A percentile compares a stretch with the other conserved stretches of the same genome.
Evolutionary conservation across 257 asterid species (phyloP).

Genomic region (Penstemon newberryi): DNA sequence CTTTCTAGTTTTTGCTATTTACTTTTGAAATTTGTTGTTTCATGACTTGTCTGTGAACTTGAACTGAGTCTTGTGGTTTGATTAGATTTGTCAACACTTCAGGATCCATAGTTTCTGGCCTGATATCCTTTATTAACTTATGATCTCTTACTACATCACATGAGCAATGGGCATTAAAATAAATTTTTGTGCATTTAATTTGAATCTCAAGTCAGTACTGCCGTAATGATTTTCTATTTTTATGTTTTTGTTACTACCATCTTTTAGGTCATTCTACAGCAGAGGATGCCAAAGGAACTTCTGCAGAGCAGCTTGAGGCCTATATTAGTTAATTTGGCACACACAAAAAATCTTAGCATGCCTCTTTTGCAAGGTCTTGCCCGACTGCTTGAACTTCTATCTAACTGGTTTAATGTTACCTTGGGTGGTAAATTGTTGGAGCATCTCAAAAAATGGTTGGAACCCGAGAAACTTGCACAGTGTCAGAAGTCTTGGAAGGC

Average conservation of each 20-base stretch:
- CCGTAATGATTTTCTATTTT: constrained; percentile 2
- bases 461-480: constrained; percentile 94
- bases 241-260: constrained; percentile 15
- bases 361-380: constrained; percentile 99
- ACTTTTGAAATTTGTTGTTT: neutral
- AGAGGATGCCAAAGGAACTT: constrained; percentile 98
- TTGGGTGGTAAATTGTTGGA: constrained; percentile 98
- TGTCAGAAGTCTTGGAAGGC: constrained; percentile 99
- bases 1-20: neutral
- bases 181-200: constrained; percentile 13
- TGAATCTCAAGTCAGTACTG: constrained; percentile 8
- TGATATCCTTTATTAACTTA: neutral
- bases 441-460: constrained; percentile 99
- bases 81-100: neutral
- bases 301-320: constrained; percentile 99
- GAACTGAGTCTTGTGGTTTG: constrained; percentile 13
- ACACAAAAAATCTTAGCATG: constrained; percentile 98
- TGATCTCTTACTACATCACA: constrained; percentile 10
- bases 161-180: constrained; percentile 3
- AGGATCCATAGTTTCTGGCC: constrained; percentile 9
- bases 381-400: constrained; percentile 92
- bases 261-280: constrained; percentile 88
- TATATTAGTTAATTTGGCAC: constrained; percentile 91
- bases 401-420: constrained; percentile 98
- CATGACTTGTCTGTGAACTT: constrained; percentile 13